Base-by-base conservation (phyloP, 192 early-diverging fungal species). In the Coemansia sp. region DNA sequence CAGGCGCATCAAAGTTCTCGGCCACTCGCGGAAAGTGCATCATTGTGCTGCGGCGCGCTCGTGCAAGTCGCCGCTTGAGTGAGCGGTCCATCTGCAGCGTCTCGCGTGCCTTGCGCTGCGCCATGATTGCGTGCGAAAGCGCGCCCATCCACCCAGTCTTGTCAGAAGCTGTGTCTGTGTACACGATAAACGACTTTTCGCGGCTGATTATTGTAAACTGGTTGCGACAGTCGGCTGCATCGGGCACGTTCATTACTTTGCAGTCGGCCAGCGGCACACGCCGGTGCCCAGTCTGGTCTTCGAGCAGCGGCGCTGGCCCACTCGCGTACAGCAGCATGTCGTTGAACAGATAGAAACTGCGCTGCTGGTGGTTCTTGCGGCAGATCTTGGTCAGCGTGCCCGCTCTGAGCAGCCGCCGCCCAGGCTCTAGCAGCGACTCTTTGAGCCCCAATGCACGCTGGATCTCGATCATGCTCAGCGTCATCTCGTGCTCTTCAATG, bases 111-210 rank as follows among this genome's bases (percentile, higher is more conserved):
- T 73, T 57, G 38, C 87, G 71, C 59, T 78, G 82, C 54, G 86
- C 85, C 1, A 77, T 52, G 13, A 88, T 88, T 0, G 89, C 85
- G 1, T 48, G 65, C 39, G 81, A 65, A 52, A 92, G 85, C 29
- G 84, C 85, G 6, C 65, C 58, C 45, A 93, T 82, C 89, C 92
- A 93, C 16, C 66, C 74, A 16, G 74, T 66, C 65, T 91, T 91
- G 35, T 85, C 84, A 20, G 68, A 37, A 0, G 66, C 61, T 12
- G 79, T 81, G 9, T 68, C 78, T 9, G 86, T 64, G 78, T 92
- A 93, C 19, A 92, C 84, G 22, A 88, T 88, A 55, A 92, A 93
- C 3, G 88, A 90, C 67, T 93, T 92, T 54, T 92, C 90, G 27
- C 85, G 80, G 58, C 88, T 90, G 51, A 91, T 85, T 62, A 93